Base-by-base conservation (phyloP, 768 basidiomycete genomes). In the Astraeus odoratus region DNA sequence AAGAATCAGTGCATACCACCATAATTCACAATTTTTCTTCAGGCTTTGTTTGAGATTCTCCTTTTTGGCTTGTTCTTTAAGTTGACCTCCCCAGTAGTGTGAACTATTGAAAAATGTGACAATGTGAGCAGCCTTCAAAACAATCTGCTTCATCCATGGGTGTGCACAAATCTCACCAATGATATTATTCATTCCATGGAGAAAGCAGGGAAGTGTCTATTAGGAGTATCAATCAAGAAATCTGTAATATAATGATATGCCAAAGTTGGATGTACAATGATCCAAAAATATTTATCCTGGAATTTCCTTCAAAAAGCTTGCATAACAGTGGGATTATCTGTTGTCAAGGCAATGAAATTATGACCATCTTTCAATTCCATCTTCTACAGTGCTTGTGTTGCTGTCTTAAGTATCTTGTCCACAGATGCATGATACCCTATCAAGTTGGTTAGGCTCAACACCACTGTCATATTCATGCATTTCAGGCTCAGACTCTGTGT, bases 281-380 rank as follows among this genome's bases (percentile, higher is more conserved):
- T 20, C 65, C 63, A 64, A 23, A 36, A 41, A 39, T 43, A 61
- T 20, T 55, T 47, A 5, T 39, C 16, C 31, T 66, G 31, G 16
- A 54, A 57, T 16, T 55, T 50, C 8, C 43, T n/a, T 8, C 51
- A 35, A 29, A 60, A 63, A 8, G 57, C 29, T 33, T 56, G 52
- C 66, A 67, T 67, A 0, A 54, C 51, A 1, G 57, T 59, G 10
- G 65, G 64, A 49, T 66, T 66, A 41, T 67, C 61, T 0, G 61
- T 67, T 9, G 53, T 58, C 0, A 52, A 10, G 1, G 59, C 57
- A 45, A 64, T 53, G 27, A 66, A 30, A 30, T 51, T 54, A 10
- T 30, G 25, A 1, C 38, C 51, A 45, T 60, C 50, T 1, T 43
- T 44, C 9, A 54, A 22, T 5, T 45, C 57, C 56, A 58, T 64